Base-by-base conservation (phyloP, 2,329 filamentous ascomycete genomes). In the Aspergillus novofumigatus region DNA sequence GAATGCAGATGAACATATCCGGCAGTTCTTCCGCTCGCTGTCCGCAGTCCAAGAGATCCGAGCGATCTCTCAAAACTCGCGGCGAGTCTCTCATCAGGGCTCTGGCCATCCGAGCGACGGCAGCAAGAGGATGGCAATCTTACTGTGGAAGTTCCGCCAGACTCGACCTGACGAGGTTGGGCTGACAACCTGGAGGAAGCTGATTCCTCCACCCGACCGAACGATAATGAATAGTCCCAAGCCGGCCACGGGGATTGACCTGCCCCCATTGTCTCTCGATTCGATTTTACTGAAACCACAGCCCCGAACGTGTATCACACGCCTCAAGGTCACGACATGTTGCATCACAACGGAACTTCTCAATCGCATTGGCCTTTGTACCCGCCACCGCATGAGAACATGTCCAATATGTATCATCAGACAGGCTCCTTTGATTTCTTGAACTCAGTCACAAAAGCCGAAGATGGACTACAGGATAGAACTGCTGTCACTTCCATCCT, bases 141-240 rank as follows among this genome's bases (percentile, higher is more conserved):
- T 80, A 14, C 68, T 78, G 20, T 80, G 78, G 78, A 77, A 74
- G 52, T 80, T 80, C 64, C 74, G 73, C 6, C 72, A 77, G 61
- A 75, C 75, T n/a, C 64, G 68, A 6, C 65, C 68, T 17, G 69
- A 68, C 6, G 70, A 77, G 55, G 72, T 72, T 25, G 76, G 75
- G 29, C 75, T 72, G 1, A 79, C 77, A 1, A 77, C 74, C 14
- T 80, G 78, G 78, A 71, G 74, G 57, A 72, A 68, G 49, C 60
- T 80, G 26, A 69, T 75, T 25, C 69, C 74, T 26, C 73, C 73
- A 1, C 67, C 74, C 0, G 70, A 71, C 35, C 70, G 72, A 11
- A 72, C 63, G 29, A 60, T 67, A 4, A 73, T 70, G 7, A 75
- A 73, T 49, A 77, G 75, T 55, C 73, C 75, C 1, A 64, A 68